Base-by-base conservation (phyloP, 2,329 filamentous ascomycete species). In the Colletotrichum melonis region DNA sequence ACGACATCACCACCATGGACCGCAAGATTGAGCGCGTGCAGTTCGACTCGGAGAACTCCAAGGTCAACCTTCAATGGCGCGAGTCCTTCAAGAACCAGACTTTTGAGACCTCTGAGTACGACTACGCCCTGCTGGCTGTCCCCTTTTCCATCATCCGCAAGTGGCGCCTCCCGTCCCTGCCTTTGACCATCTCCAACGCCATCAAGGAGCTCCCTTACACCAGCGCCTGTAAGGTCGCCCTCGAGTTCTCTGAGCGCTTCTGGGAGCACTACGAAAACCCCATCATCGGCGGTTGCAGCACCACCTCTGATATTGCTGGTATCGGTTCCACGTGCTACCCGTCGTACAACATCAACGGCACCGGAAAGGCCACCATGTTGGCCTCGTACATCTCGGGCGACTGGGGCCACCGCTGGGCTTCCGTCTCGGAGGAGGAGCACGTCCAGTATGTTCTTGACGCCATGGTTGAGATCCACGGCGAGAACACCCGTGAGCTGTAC, bases 391-490 rank as follows among this genome's bases (percentile, higher is more conserved):
- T 84, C 38, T 86, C 84, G 1, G 87, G 85, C 24, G 80, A 81
- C 69, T 81, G 79, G 78, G 79, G 78, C 42, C 77, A 80, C 65
- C 77, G 79, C 24, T 78, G 79, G 58, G 78, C 80, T 22, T 79
- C 77, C 69, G 76, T 81, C 55, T 83, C 86, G 12, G 89, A 91
- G 68, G 84, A 84, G 14, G 88, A 93, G 76, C 92, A 94, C 77
- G 88, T 93, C 3, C 87, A 88, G 19, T 86, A 90, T 67, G 87
- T 92, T 1, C 86, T 92, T 74, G 88, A 92, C 55, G 89, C 91
- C 24, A 93, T 94, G 89, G 84, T 89, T 16, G 89, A 92, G 79
- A 87, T 92, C n/a, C 92, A 93, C 78, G 92, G 92, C 5, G 80
- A 86, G 0, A 82, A 92, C 38, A 91, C 89, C 0, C 81, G 83